A percentile compares a stretch with the other conserved stretches of the same genome.
Conservation (phyloP, 176 grass and related monocot genomes). For the Aegilops bicornis region DNA sequence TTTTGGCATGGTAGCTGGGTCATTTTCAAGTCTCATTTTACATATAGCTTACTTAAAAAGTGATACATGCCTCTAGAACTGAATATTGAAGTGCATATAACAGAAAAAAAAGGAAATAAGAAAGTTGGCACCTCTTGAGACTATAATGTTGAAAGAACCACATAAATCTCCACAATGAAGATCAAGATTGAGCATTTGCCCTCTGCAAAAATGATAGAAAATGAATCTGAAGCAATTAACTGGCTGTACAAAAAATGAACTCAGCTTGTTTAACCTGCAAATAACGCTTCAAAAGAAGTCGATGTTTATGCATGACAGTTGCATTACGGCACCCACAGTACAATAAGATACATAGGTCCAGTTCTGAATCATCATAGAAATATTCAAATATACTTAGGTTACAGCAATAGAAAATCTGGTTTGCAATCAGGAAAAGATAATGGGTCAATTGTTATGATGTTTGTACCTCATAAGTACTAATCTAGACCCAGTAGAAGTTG, state of each 20-base stretch:
- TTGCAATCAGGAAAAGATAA: conserved; percentile 15
- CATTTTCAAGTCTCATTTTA: neutral
- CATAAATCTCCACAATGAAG: conserved; percentile 27
- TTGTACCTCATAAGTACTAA: conserved; percentile 47
- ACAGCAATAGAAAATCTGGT: neutral
- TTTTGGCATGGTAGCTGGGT: neutral
- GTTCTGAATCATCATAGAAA: neutral
- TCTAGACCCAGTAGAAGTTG: conserved; percentile 14
- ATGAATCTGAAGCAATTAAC: conserved; percentile 18
- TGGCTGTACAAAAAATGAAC: neutral
- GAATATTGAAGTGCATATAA: neutral
- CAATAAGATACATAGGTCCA: conserved; percentile 27
- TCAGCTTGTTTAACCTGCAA: neutral
- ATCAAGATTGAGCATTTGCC: conserved; percentile 19
- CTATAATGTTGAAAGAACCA: conserved; percentile 28
- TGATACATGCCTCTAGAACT: neutral
- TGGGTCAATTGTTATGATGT: conserved; percentile 7
- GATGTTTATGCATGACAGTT: neutral
- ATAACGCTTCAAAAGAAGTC: neutral
- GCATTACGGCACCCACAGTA: neutral
- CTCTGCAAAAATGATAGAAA: conserved; percentile 45
- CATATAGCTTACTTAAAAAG: neutral
- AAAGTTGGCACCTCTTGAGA: conserved; percentile 31
- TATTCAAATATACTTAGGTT: conserved; percentile 9
- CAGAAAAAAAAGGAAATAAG: neutral